Evolutionary conservation across 495 filamentous ascomycete genomes (phyloP), one percentile per base, ranked within the genome.

Genomic region (Penicillium angulare): DNA sequence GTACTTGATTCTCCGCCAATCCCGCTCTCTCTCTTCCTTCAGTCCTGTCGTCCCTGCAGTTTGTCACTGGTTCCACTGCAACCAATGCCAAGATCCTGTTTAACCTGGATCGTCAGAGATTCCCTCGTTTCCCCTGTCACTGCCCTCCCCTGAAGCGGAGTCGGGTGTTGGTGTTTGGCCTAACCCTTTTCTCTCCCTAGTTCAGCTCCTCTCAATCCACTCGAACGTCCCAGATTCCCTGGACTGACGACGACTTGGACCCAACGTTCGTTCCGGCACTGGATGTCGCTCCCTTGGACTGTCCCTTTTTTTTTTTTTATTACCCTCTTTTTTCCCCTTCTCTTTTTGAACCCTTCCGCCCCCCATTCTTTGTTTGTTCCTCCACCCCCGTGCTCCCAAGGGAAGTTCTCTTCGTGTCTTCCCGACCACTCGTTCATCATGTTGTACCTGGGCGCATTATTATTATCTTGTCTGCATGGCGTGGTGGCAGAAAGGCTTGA

Each of bases 371-470:
- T n/a, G n/a, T n/a, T n/a, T n/a, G n/a, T n/a, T n/a, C n/a, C n/a
- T n/a, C n/a, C n/a, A n/a, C n/a, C 39, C 36, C 26, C 27, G 32
- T 12, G 13, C 26, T 43, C 16, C 33, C 36, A 40, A 34, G 41
- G 57, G 60, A 56, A 61, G 63, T 59, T 58, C n/a, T n/a, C n/a
- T n/a, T n/a, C n/a, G n/a, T 45, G 51, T 27, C 54, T 62, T 63
- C 67, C 61, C 59, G 59, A 60, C 48, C 66, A 67, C 53, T 69
- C 64, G 5, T 68, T 67, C 46, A 54, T 46, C 38, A 71, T 66
- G 61, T 49, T 68, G 43, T 57, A 69, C 39, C 43, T 57, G 42
- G 59, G 51, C 47, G 48, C 52, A 34, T 58, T 67, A 23, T 59
- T 68, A 36, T 57, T 69, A 40, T 56, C 62, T 8, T 52, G 55